Percentiles rank a stretch among this genome's conserved stretches.
Evolutionary conservation across 2,329 filamentous ascomycete species (phyloP).

Genomic region (Dryadomyces quercus-mongolicae): DNA sequence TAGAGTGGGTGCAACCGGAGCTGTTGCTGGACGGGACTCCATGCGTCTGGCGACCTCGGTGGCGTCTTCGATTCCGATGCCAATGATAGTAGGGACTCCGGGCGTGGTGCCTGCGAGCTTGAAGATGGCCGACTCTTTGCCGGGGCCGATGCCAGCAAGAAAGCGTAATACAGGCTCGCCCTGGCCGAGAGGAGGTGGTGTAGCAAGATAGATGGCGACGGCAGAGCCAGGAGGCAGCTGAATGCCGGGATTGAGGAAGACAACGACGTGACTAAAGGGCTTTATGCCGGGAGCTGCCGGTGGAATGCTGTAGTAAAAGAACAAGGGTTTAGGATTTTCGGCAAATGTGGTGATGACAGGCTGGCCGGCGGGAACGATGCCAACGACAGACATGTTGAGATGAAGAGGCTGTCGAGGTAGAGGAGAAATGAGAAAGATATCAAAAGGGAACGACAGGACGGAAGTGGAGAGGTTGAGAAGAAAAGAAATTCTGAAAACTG

Average conservation of each 20-base stretch:
- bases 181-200: conserved; percentile 29
- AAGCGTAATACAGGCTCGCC: conserved; percentile 39
- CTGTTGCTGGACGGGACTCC: conserved; percentile 30
- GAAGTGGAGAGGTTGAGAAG: not conserved
- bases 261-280: conserved; percentile 68
- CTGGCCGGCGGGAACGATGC: conserved; percentile 48
- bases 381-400: conserved; percentile 35
- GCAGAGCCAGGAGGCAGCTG: conserved; percentile 63
- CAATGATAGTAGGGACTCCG: conserved; percentile 42
- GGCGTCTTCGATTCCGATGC: conserved; percentile 70
- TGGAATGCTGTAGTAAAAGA: conserved; percentile 42
- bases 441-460: not conserved
- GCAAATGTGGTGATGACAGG: conserved; percentile 43
- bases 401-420: not conserved
- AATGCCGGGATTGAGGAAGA: conserved; percentile 76
- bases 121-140: conserved; percentile 89
- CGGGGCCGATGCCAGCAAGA: conserved; percentile 76
- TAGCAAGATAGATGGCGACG: conserved; percentile 76
- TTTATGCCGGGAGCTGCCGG: conserved; percentile 22
- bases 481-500: not conserved
- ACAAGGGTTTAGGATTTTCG: conserved; percentile 38
- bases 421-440: not conserved
- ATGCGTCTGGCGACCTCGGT: conserved; percentile 60
- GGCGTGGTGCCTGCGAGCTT: conserved; percentile 40
- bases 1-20: not conserved